A percentile compares a stretch with the other conserved stretches of the same genome.
Conservation (phyloP, 75 land plant genomes). For the Azolla pinnata region DNA sequence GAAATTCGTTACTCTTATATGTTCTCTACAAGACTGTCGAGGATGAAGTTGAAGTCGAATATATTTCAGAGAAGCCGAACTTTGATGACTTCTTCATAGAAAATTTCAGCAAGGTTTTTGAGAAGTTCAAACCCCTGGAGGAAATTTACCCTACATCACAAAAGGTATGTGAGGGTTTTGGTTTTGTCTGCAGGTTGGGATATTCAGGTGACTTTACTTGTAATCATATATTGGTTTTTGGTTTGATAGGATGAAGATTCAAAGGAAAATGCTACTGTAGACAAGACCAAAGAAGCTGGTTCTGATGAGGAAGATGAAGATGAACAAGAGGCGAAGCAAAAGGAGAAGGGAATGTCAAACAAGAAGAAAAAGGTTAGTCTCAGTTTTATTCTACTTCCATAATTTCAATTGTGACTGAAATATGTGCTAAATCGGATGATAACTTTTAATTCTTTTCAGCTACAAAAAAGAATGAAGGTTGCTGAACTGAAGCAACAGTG, state of each 20-base stretch:
- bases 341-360: conserved; percentile 81
- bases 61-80: conserved; percentile 53
- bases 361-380: conserved; percentile 88
- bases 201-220: too few relatives aligned
- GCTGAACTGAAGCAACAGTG: conserved; percentile 91
- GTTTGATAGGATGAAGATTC: conserved; percentile 54
- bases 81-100: conserved; percentile 50
- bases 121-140: conserved; percentile 49
- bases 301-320: conserved; percentile 84
- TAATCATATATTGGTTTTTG: not conserved
- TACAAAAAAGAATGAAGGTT: conserved; percentile 90
- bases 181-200: too few relatives aligned
- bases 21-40: too few relatives aligned
- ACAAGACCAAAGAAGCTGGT: conserved; percentile 33
- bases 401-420: not conserved
- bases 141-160: conserved; percentile 22
- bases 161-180: too few relatives aligned
- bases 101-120: conserved; percentile 62
- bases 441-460: conserved; percentile 26
- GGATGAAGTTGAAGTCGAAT: conserved; percentile 69
- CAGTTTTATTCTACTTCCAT: too few relatives aligned
- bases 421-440: too few relatives aligned
- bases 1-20: too few relatives aligned
- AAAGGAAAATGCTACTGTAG: conserved; percentile 39
- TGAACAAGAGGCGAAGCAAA: conserved; percentile 53